Evolutionary conservation across 2,329 filamentous ascomycete species (phyloP).

Genomic region (Penicillium freii): DNA sequence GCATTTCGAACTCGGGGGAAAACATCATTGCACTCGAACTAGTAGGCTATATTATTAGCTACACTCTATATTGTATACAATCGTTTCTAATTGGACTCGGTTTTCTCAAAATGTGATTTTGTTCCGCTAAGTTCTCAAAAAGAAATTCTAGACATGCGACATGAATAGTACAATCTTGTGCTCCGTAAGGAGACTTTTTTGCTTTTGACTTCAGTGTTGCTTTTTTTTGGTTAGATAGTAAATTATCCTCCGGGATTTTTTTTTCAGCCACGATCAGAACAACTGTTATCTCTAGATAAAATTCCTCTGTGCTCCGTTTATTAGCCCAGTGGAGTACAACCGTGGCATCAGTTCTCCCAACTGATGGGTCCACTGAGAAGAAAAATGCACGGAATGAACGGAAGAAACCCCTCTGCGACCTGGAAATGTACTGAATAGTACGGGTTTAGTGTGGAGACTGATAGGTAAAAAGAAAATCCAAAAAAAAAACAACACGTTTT

Average conservation of each 20-base stretch:
- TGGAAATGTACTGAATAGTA: constrained; percentile 1
- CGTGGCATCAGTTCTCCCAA: constrained; percentile 1
- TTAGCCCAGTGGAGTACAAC: constrained; percentile 10
- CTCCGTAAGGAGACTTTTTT: background rate
- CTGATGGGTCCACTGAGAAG: constrained; percentile 11
- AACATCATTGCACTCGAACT: background rate
- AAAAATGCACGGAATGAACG: constrained; percentile 13
- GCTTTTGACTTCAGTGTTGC: background rate
- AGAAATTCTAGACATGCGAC: background rate
- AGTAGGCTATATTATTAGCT: background rate
- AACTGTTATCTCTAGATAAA: background rate
- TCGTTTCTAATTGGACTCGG: background rate
- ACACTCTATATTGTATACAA: background rate
- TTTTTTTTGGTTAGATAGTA: background rate
- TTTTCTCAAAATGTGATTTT: background rate
- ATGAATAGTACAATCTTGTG: background rate
- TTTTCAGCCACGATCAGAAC: background rate
- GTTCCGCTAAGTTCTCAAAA: background rate
- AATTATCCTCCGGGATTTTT: background rate
- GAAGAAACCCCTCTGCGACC: background rate
- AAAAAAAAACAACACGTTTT: background rate
- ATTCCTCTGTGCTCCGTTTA: background rate
- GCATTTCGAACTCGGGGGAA: background rate
- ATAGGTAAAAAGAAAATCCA: background rate
- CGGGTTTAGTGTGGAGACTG: background rate